Evolutionary conservation across 352 stramenopile species (phyloP).

Genomic region (Phytophthora ohioensis): DNA sequence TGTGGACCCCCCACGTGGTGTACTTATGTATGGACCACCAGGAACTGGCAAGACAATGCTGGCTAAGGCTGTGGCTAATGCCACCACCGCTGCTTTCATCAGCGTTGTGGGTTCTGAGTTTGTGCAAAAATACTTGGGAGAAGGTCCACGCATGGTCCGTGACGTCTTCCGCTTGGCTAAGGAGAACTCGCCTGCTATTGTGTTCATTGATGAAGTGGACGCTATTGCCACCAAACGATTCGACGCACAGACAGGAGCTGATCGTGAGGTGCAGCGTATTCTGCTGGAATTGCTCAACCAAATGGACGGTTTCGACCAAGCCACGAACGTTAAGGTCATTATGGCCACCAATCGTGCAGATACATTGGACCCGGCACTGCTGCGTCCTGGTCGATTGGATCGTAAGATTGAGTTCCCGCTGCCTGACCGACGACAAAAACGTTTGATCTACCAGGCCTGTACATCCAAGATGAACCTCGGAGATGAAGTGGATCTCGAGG

Average conservation of each 20-base stretch:
- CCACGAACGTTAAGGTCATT: constrained; percentile 99
- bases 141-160: constrained; percentile 99
- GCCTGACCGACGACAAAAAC: constrained; percentile 99
- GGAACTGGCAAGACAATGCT: constrained; percentile 99
- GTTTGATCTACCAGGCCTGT: constrained; percentile 99
- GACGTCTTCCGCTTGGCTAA: constrained; percentile 99
- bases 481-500: constrained; percentile 99
- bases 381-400: constrained; percentile 98
- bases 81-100: constrained; percentile 99
- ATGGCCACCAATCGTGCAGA: constrained; percentile 99
- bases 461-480: constrained; percentile 99
- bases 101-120: constrained; percentile 98
- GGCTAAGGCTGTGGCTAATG: constrained; percentile 99
- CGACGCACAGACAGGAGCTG: constrained; percentile 97
- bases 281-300: constrained; percentile 99
- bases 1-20: constrained; percentile 98
- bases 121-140: constrained; percentile 99
- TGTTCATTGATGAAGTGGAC: constrained; percentile 99
- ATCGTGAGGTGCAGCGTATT: constrained; percentile 98
- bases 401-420: constrained; percentile 99
- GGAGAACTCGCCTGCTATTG: constrained; percentile 98
- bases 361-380: constrained; percentile 98
- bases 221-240: constrained; percentile 99
- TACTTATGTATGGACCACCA: constrained; percentile 97
- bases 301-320: constrained; percentile 99